These are phyloP conservation scores for Ailanthus altissimus DNA, from an alignment of 345 rosid species.

Conservation along the genomic window DNA sequence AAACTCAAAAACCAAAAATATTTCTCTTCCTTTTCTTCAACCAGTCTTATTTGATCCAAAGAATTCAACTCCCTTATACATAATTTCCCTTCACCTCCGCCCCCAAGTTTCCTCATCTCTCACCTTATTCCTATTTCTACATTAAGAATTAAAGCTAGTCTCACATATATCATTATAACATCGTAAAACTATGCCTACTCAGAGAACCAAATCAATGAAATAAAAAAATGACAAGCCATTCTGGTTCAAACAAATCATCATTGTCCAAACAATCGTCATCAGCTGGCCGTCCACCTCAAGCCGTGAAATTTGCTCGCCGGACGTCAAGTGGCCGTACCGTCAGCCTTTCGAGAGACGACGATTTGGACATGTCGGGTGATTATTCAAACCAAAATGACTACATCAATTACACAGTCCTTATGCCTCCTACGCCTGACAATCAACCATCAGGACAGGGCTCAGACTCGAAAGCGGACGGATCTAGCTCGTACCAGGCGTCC, in stretches of 20 bases:
- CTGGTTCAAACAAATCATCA: conserved; percentile 39
- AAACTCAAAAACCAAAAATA: conserved; percentile 9
- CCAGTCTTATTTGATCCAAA: conserved; percentile 14
- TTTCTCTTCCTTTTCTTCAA: conserved; percentile 17
- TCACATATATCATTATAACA: too few relatives aligned
- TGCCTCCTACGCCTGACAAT: conserved; percentile 98
- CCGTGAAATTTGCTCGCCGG: conserved; percentile 60
- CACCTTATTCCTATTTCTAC: not conserved
- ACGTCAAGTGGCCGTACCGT: conserved; percentile 69
- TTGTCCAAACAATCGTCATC: conserved; percentile 45
- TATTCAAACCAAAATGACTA: conserved; percentile 71
- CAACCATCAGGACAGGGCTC: conserved; percentile 52
- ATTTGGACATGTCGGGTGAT: conserved; percentile 67
- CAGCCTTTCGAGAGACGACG: conserved; percentile 77
- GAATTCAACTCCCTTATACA: conserved; percentile 9
- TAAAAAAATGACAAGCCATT: conserved; percentile 35
- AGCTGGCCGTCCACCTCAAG: conserved; percentile 56
- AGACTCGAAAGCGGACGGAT: conserved; percentile 36
- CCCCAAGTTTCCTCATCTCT: not conserved
- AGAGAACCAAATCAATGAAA: not conserved
- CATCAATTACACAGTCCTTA: conserved; percentile 80
- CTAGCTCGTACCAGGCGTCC: conserved; percentile 17
- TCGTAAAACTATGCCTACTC: not conserved
- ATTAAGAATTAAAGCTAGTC: too few relatives aligned
- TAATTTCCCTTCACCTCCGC: not conserved